Evolutionary conservation across 768 basidiomycete genomes (phyloP).

Genomic region (Cystofilobasidium ferigula): DNA sequence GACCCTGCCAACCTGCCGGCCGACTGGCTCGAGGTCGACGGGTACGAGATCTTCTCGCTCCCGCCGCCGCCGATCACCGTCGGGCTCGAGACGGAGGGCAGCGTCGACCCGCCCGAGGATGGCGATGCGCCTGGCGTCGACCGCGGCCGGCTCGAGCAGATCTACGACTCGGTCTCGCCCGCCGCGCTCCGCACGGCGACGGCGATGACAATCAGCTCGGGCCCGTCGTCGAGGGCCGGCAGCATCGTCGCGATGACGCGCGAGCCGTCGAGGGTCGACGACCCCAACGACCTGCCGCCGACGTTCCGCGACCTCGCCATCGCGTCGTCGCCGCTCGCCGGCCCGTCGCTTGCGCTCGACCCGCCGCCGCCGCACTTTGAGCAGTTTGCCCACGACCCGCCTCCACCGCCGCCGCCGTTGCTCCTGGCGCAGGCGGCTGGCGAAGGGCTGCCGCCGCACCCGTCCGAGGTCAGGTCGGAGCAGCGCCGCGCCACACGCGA

Average conservation of each 20-base stretch:
- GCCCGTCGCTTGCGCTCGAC: too few species aligned
- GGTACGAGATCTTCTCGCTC: constrained; percentile 14
- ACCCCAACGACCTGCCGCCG: constrained; percentile 23
- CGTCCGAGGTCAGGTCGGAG: background rate
- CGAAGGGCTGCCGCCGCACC: background rate
- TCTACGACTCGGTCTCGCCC: constrained; percentile 16
- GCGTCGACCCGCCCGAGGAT: constrained; percentile 22
- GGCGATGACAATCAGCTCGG: background rate
- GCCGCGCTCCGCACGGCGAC: background rate
- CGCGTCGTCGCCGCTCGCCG: background rate
- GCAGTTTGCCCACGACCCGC: background rate
- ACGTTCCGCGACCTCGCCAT: constrained; percentile 14
- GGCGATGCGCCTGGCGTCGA: constrained; percentile 8
- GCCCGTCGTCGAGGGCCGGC: background rate
- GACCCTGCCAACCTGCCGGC: constrained; percentile 16
- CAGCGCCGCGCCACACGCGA: background rate
- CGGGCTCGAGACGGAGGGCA: constrained; percentile 1
- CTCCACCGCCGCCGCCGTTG: too few species aligned
- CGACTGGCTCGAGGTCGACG: constrained; percentile 18
- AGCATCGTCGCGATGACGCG: background rate
- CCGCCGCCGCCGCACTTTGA: background rate
- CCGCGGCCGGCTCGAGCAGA: constrained; percentile 5
- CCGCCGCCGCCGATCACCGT: constrained; percentile 15
- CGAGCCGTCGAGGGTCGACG: constrained; percentile 8
- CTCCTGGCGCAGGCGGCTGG: too few species aligned